Conservation (phyloP, 495 filamentous ascomycete genomes). For the Neurospora tetrasperma region DNA sequence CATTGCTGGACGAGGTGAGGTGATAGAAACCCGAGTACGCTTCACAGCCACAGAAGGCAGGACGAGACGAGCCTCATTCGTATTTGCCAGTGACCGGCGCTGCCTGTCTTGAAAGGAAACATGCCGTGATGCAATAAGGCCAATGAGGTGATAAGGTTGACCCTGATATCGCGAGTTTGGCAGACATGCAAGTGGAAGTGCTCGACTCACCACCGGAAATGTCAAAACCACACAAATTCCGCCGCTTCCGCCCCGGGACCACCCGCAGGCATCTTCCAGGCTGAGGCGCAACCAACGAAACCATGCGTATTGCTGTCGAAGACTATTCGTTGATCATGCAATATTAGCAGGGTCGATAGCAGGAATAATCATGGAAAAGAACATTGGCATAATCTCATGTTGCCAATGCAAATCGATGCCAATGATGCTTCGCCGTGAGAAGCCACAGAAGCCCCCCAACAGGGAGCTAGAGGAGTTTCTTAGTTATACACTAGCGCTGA, state of each 20-base stretch:
- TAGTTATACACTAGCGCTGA: background rate
- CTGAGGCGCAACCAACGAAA: background rate
- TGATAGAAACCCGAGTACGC: background rate
- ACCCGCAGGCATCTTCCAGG: background rate
- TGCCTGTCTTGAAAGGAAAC: background rate
- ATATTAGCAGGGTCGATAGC: background rate
- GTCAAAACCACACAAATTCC: background rate
- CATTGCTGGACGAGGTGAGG: background rate
- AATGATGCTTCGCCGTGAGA: background rate
- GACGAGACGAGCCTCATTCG: background rate
- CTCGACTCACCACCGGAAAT: background rate
- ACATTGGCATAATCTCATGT: background rate
- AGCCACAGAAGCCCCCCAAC: background rate
- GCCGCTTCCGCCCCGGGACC: background rate
- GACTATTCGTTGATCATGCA: background rate
- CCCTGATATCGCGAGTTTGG: background rate
- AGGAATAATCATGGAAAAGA: background rate
- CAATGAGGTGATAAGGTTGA: background rate
- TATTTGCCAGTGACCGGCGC: background rate
- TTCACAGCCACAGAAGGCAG: background rate
- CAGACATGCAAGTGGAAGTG: background rate
- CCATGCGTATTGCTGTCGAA: background rate
- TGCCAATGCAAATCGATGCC: background rate
- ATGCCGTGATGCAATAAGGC: background rate
- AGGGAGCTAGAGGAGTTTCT: background rate